These are phyloP conservation scores for Fusarium sp. DNA, from an alignment of 2,329 filamentous ascomycete species.

Conservation along the genomic window DNA sequence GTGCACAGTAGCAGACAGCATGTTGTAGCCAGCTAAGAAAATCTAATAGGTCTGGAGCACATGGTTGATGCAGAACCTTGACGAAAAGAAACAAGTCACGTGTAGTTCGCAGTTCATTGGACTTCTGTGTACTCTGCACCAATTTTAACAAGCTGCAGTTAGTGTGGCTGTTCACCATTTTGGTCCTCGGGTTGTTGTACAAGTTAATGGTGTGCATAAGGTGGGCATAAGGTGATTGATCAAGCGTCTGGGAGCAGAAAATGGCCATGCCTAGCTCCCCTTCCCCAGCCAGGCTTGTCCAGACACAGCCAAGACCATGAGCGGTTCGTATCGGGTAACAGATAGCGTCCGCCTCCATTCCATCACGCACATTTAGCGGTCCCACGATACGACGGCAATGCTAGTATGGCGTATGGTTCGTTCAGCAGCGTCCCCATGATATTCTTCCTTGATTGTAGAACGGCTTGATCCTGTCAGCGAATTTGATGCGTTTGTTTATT, in stretches of 20 bases:
- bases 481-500: neutral
- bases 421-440: neutral
- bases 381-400: neutral
- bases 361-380: conserved; percentile 6
- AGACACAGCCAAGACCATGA: neutral
- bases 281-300: neutral
- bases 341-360: conserved; percentile 13
- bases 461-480: neutral
- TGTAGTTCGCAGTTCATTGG: neutral
- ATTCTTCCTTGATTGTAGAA: neutral
- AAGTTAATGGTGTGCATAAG: neutral
- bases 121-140: neutral
- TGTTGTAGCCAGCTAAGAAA: neutral
- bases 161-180: neutral
- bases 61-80: neutral
- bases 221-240: neutral
- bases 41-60: neutral
- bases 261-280: neutral
- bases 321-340: neutral
- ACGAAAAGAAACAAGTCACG: neutral
- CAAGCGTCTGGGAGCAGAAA: neutral
- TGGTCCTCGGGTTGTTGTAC: neutral
- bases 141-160: neutral
- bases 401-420: neutral
- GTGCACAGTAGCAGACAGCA: neutral